A percentile compares a stretch with the other conserved stretches of the same genome.
phyloP scores from a whole-genome alignment of 2,329 filamentous ascomycete genomes.

The Colletotrichum neosansevieriae region DNA sequence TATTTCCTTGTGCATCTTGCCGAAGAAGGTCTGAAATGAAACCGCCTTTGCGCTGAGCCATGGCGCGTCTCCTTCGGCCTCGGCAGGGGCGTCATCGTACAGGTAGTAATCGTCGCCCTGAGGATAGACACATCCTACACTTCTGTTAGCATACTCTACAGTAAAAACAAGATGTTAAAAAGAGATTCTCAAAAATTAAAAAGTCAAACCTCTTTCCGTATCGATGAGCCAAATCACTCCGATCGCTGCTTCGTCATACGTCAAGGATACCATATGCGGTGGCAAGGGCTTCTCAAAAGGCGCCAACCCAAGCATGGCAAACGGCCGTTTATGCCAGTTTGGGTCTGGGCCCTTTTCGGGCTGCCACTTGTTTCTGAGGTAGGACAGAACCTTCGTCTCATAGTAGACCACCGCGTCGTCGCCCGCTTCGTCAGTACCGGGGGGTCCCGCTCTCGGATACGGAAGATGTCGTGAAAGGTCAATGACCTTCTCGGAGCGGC shows the following conservation, averaged over 20 bases:
- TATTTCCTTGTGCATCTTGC: constrained; percentile 12
- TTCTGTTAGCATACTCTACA: not conserved
- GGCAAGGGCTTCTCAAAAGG: constrained; percentile 24
- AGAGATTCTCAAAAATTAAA: not conserved
- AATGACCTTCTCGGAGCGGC: constrained; percentile 22
- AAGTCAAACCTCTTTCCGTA: constrained; percentile 19
- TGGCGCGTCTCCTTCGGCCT: not conserved
- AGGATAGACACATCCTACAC: constrained; percentile 26
- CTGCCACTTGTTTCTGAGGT: constrained; percentile 23
- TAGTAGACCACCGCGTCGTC: constrained; percentile 19
- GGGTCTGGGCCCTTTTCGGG: constrained; percentile 7
- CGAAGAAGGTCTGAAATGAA: constrained; percentile 15
- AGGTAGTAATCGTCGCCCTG: constrained; percentile 15
- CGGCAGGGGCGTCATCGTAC: not conserved
- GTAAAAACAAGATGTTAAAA: not conserved
- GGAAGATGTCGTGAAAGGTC: constrained; percentile 31
- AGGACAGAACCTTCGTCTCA: constrained; percentile 16
- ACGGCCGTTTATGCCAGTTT: constrained; percentile 15
- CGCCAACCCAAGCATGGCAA: constrained; percentile 13
- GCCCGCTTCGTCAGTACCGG: constrained; percentile 3
- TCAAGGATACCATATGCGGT: constrained; percentile 19
- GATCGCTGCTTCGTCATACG: constrained; percentile 12
- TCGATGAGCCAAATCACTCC: constrained; percentile 25
- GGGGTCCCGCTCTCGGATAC: constrained; percentile 12
- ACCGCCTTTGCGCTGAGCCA: constrained; percentile 26